Evolutionary conservation across 306 rosid species (phyloP).

Genomic region (Gillenia trifoliata): DNA sequence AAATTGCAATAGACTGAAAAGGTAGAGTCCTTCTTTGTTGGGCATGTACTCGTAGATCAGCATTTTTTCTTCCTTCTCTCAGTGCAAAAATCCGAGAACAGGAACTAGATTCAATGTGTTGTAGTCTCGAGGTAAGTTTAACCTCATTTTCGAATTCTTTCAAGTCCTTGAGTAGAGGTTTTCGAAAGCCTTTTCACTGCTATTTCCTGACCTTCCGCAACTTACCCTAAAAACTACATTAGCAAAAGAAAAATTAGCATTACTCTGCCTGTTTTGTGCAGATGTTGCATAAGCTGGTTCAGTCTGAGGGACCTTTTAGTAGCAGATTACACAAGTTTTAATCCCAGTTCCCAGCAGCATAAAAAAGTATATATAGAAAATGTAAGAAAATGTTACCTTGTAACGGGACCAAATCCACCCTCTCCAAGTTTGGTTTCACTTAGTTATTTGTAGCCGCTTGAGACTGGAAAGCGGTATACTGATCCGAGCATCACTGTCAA

Average conservation of each 20-base stretch:
- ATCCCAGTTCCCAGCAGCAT: too few relatives aligned
- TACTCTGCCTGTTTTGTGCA: too few relatives aligned
- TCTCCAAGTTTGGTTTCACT: constrained; percentile 32
- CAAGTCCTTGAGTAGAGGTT: constrained; percentile 40
- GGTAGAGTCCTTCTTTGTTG: constrained; percentile 32
- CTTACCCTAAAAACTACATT: constrained; percentile 10
- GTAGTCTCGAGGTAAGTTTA: constrained; percentile 37
- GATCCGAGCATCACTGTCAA: constrained; percentile 8
- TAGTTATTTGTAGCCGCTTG: constrained; percentile 25
- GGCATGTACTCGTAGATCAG: constrained; percentile 45
- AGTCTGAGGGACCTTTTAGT: too few relatives aligned
- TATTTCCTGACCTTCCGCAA: constrained; percentile 28
- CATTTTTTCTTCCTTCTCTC: constrained; percentile 35
- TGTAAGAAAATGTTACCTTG: constrained; percentile 16
- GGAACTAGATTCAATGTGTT: constrained; percentile 46
- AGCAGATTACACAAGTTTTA: too few relatives aligned
- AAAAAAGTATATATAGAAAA: background rate
- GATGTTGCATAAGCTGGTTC: too few relatives aligned
- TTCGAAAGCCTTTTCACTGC: constrained; percentile 48
- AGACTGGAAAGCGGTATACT: constrained; percentile 23
- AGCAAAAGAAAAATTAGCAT: too few relatives aligned
- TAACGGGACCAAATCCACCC: constrained; percentile 39
- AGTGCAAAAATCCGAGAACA: constrained; percentile 39
- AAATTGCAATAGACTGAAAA: constrained; percentile 33
- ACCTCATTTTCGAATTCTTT: constrained; percentile 54